Conservation (phyloP, 2,329 filamentous ascomycete genomes). For the Claviceps quebecensis region DNA sequence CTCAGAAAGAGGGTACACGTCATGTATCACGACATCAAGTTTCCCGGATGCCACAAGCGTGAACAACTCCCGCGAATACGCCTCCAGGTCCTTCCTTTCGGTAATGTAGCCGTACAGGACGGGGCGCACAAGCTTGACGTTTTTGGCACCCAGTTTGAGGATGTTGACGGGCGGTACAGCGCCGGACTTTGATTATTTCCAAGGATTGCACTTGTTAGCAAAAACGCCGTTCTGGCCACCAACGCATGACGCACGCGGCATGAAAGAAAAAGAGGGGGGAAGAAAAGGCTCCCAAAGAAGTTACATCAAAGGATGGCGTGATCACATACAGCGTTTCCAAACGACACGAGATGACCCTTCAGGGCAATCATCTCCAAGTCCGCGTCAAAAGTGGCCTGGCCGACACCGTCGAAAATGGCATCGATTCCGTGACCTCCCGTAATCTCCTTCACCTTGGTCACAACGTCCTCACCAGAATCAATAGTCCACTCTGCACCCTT, state of each 20-base stretch:
- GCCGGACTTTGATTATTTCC: slow-evolving; percentile 33
- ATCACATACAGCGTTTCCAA: slow-evolving; percentile 58
- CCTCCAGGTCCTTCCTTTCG: slow-evolving; percentile 55
- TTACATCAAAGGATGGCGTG: background rate
- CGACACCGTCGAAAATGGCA: slow-evolving; percentile 77
- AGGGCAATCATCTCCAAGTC: slow-evolving; percentile 59
- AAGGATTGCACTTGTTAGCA: too few relatives aligned
- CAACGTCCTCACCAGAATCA: slow-evolving; percentile 50
- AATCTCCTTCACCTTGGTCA: slow-evolving; percentile 47
- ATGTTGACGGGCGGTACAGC: slow-evolving; percentile 54
- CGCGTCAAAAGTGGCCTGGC: slow-evolving; percentile 70
- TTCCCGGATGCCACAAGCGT: slow-evolving; percentile 54
- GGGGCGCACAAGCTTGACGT: slow-evolving; percentile 63
- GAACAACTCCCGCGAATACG: slow-evolving; percentile 60
- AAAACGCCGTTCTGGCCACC: too few relatives aligned
- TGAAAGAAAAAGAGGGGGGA: slow-evolving; percentile 3
- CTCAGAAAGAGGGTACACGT: slow-evolving; percentile 63
- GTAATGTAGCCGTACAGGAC: slow-evolving; percentile 56
- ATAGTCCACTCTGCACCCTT: slow-evolving; percentile 61
- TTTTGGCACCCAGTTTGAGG: slow-evolving; percentile 53
- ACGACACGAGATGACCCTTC: slow-evolving; percentile 66
- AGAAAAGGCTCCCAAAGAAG: background rate
- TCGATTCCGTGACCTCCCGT: slow-evolving; percentile 60
- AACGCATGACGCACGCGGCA: background rate
- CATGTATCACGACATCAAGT: slow-evolving; percentile 59